Evolutionary conservation across 2,329 filamentous ascomycete species (phyloP), one percentile per base, ranked within the genome.

Genomic region (Aspergillus tanneri): DNA sequence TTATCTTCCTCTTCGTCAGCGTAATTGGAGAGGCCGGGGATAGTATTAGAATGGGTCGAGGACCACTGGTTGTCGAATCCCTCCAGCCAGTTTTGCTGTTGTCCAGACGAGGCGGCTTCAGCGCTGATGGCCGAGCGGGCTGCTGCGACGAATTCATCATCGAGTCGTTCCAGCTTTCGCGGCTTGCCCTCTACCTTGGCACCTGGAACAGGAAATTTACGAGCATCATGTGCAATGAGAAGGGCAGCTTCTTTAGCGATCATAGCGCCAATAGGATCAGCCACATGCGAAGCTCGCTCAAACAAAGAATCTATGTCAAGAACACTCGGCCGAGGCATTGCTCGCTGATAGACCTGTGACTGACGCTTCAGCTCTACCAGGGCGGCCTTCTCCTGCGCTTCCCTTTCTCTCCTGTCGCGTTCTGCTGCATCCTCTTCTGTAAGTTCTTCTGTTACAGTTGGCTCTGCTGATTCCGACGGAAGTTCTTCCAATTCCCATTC

Each of bases 401-500:
- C 74, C 38, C 80, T 80, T 41, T 86, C 82, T 54, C 87, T 83
- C 37, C 81, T 81, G 65, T 95, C 90, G 27, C 88, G 82, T 56
- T 91, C 84, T 12, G 88, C 90, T 19, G 82, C 78, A 61, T 86
- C 83, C 66, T 86, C 84, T 60, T 82, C 81, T n/a, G 73, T 75
- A 6, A 79, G 63, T 43, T 84, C 77, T 36, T 78, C 74, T 2
- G 68, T 67, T 2, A 65, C 63, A 14, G 67, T 69, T 3, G 73
- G 62, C 58, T 93, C 88, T 52, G 81, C 75, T 54, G 87, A 79
- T 55, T 96, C 90, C 32, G 95, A 90, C 0, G 92, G 92, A 25
- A 95, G 74, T 65, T 74, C 71, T 57, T 96, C 92, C 37, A 97
- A 82, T 58, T 97, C 93, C 86, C 89, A 97, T 57, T 96, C 91